phyloP scores from a whole-genome alignment of 192 early-diverging fungal species.

The Borealophlyctis nickersoniae region DNA sequence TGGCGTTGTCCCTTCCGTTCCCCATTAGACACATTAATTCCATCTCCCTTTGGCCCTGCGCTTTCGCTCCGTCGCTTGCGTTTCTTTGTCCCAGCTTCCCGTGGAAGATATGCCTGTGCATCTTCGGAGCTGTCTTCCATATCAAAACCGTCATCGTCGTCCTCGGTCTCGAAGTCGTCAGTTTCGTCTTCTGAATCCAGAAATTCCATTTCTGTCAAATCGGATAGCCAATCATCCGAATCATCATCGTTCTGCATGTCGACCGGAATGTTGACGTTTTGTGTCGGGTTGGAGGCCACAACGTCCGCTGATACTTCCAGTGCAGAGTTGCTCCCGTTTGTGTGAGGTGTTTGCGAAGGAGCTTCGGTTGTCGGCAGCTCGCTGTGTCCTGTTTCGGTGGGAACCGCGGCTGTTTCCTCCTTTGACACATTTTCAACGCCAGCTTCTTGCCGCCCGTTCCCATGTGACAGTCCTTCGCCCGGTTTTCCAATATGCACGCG shows the following conservation, averaged over 20 bases:
- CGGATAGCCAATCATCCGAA: constrained; percentile 27
- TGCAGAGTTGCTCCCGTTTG: background rate
- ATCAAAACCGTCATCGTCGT: constrained; percentile 6
- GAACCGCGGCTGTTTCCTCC: constrained; percentile 2
- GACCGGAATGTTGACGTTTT: too few species aligned
- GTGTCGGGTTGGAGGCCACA: background rate
- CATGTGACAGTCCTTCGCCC: background rate
- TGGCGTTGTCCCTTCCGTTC: too few species aligned
- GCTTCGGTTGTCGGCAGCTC: background rate
- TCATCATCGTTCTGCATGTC: constrained; percentile 3
- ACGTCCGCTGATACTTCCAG: background rate
- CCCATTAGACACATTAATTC: too few species aligned
- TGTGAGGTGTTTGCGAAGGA: too few species aligned
- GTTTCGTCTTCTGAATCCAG: constrained; percentile 30
- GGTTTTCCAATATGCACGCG: background rate
- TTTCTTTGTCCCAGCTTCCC: background rate
- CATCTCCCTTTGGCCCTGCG: too few species aligned
- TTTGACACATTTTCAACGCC: background rate
- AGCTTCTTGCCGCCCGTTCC: background rate
- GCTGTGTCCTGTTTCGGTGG: background rate
- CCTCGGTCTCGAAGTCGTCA: constrained; percentile 17
- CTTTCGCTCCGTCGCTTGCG: too few species aligned
- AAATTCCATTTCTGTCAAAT: constrained; percentile 30
- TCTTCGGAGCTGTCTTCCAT: background rate
- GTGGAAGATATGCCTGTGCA: background rate